Evolutionary conservation across 1,139 yeast species (phyloP), one percentile per base, ranked within the genome.

Genomic region (Sugiyamaella japonica): DNA sequence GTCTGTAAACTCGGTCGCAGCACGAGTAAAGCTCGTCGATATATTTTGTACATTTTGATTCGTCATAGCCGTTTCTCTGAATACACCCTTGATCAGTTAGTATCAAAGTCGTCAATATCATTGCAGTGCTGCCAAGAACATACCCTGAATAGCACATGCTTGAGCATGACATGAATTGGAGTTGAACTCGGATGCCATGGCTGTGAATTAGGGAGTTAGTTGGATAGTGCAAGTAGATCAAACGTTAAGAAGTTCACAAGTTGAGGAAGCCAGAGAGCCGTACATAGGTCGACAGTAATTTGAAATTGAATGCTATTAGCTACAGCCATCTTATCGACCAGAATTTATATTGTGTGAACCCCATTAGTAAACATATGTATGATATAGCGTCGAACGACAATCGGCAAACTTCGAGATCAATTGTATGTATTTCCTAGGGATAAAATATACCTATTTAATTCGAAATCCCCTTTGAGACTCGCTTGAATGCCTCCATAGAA

Each of bases 1-100:
- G 68, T 50, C 73, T 71, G 67, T 86, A 86, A 64, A 80, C 83
- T 48, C 73, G 63, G 60, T 76, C 74, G 65, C 93, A 86, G 68
- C 93, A 86, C 17, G 73, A 74, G 68, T 85, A 86, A 38, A 86
- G 71, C 40, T 75, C 73, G 62, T 83, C 87, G 40, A 86, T 85
- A 39, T 75, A 71, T 54, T 73, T 72, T 6, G 85, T 74, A 65
- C 93, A 86, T 60, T 79, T 81, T 9, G 85, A 66, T 66, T 86
- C 91, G 67, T 84, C 76, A 68, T 82, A 85, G 20, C 77, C 74
- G 61, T 77, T 77, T 37, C 69, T 65, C 50, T 76, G 75, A 15
- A 86, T 70, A 63, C 93, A 86, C 44, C 73, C 78, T 74, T 47
- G 44, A 42, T 41, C 34, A 4, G 55, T 13, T 15, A 46, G 25